These are phyloP conservation scores for Sclerotinia borealis DNA, from an alignment of 2,329 filamentous ascomycete species.

Conservation along the genomic window DNA sequence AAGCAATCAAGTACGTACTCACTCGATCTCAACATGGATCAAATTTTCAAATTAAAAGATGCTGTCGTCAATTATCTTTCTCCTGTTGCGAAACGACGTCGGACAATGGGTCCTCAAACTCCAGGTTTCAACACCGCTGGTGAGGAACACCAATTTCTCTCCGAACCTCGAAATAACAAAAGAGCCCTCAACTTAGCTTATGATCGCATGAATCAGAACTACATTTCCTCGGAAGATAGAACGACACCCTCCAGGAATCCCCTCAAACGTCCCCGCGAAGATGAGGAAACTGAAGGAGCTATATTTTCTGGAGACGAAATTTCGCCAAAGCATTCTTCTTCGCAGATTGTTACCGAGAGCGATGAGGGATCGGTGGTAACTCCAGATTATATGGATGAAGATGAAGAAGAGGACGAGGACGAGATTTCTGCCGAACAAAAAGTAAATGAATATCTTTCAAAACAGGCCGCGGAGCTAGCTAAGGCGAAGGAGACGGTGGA, in stretches of 20 bases:
- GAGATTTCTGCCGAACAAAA: constrained; percentile 21
- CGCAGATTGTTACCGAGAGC: constrained; percentile 11
- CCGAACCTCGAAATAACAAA: constrained; percentile 18
- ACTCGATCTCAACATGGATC: constrained; percentile 22
- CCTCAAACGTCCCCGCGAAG: constrained; percentile 25
- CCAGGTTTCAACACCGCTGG: constrained; percentile 12
- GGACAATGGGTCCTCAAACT: constrained; percentile 25
- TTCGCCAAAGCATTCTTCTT: constrained; percentile 20
- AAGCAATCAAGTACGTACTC: background rate
- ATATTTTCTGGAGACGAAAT: constrained; percentile 13
- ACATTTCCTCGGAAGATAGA: constrained; percentile 16
- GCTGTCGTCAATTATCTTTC: constrained; percentile 28
- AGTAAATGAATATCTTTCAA: constrained; percentile 28
- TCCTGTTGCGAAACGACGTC: constrained; percentile 29
- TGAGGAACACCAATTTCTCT: constrained; percentile 16
- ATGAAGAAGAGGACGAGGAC: constrained; percentile 14
- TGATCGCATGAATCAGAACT: constrained; percentile 16
- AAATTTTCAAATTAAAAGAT: constrained; percentile 27
- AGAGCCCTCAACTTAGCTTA: constrained; percentile 16
- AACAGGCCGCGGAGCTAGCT: constrained; percentile 26
- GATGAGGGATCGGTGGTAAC: background rate
- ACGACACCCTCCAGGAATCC: constrained; percentile 16
- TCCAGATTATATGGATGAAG: constrained; percentile 6
- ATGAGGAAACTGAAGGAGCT: constrained; percentile 18
- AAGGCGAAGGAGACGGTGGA: constrained; percentile 23